Conservation (phyloP, 148 eudicot species). For the Arbutus unedo region DNA sequence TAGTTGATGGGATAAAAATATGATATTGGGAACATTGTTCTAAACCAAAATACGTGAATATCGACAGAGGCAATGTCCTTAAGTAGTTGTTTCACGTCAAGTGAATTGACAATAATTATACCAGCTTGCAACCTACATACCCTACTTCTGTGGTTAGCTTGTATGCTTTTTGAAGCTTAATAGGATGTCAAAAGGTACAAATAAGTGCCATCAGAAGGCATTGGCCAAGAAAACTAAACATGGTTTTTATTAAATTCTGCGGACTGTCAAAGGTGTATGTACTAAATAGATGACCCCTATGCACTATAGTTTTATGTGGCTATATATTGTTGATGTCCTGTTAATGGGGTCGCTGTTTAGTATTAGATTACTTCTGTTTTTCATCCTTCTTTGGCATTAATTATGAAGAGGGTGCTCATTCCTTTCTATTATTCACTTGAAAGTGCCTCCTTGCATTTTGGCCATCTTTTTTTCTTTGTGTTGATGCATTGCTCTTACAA, state of each 20-base stretch:
- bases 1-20: too few species aligned
- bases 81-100: neutral
- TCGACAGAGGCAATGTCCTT: too few species aligned
- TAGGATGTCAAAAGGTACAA: neutral
- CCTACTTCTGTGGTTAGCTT: neutral
- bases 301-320: neutral
- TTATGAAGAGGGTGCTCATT: neutral
- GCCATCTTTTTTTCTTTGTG: neutral
- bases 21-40: too few species aligned
- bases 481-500: neutral
- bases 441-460: neutral
- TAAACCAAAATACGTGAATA: too few species aligned
- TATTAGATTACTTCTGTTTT: neutral
- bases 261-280: neutral
- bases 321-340: neutral
- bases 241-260: neutral
- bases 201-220: slow-evolving; percentile 4
- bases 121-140: neutral
- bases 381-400: neutral
- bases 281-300: neutral
- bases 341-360: neutral
- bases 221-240: neutral
- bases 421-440: neutral
- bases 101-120: neutral
- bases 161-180: neutral